phyloP scores from a whole-genome alignment of 2,329 filamentous ascomycete genomes.

The Kalaharituber pfeilii region DNA sequence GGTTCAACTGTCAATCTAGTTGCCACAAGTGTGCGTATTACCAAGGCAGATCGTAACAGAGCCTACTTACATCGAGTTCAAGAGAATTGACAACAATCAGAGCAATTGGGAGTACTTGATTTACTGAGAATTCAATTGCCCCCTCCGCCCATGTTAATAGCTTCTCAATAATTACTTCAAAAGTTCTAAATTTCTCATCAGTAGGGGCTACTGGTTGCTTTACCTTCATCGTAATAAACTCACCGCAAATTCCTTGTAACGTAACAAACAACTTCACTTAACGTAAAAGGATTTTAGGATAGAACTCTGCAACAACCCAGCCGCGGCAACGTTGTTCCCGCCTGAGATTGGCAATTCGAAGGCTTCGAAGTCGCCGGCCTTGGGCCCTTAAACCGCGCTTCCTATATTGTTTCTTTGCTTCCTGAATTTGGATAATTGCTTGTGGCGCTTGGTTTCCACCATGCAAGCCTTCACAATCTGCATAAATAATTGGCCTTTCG shows the following conservation, averaged over 20 bases:
- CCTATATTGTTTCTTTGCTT: too few species aligned
- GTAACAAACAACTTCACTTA: slow-evolving; percentile 32
- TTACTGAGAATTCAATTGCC: slow-evolving; percentile 36
- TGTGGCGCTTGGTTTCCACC: slow-evolving; percentile 16
- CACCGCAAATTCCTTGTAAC: slow-evolving; percentile 30
- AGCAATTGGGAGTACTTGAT: slow-evolving; percentile 39
- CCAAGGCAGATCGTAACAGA: neutral
- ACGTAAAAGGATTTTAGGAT: slow-evolving; percentile 32
- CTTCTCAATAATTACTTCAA: slow-evolving; percentile 30
- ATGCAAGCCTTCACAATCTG: slow-evolving; percentile 19
- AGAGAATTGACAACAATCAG: slow-evolving; percentile 35
- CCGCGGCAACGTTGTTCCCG: slow-evolving; percentile 15
- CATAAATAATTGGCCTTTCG: slow-evolving; percentile 16
- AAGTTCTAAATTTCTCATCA: too few species aligned
- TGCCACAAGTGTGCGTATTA: too few species aligned
- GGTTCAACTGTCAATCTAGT: too few species aligned
- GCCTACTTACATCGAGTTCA: neutral
- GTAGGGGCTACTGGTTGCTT: too few species aligned
- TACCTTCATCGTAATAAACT: too few species aligned
- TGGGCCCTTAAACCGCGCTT: slow-evolving; percentile 4
- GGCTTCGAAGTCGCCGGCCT: slow-evolving; percentile 24
- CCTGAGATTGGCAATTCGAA: slow-evolving; percentile 20
- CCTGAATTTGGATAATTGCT: neutral
- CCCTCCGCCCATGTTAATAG: slow-evolving; percentile 36
- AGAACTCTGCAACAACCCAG: slow-evolving; percentile 29